Conservation (phyloP, 345 rosid species). For the Streptanthus diversifolius region DNA sequence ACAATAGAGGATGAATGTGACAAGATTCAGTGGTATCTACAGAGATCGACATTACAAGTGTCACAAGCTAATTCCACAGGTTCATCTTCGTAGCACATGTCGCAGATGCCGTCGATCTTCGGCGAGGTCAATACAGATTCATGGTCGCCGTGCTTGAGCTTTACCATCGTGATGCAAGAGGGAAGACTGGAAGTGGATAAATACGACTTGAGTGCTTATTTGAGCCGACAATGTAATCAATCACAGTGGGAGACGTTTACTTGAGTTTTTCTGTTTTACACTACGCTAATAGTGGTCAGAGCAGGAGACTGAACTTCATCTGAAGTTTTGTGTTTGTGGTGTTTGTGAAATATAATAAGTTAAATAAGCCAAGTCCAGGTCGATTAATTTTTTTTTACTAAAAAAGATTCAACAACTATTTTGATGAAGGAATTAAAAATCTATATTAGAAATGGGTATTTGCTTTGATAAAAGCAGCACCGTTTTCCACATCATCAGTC, state of each 20-base stretch:
- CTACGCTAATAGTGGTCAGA: too few relatives aligned
- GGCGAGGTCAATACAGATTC: background rate
- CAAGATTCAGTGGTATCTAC: background rate
- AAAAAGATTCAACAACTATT: background rate
- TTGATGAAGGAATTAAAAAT: too few relatives aligned
- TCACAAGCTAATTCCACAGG: background rate
- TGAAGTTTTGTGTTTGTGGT: too few relatives aligned
- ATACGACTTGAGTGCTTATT: too few relatives aligned
- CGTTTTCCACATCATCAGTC: constrained; percentile 84
- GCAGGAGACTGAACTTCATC: too few relatives aligned
- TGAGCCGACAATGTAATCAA: too few relatives aligned
- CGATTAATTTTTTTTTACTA: background rate
- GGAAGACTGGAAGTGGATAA: too few relatives aligned
- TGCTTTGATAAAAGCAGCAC: constrained; percentile 69
- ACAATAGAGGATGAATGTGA: constrained; percentile 4
- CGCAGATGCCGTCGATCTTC: background rate
- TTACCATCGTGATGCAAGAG: background rate
- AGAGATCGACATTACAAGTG: background rate
- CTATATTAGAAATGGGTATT: background rate
- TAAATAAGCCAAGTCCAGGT: too few relatives aligned
- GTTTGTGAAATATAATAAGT: too few relatives aligned
- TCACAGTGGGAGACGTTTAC: too few relatives aligned
- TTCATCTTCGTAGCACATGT: background rate
- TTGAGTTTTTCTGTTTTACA: too few relatives aligned
- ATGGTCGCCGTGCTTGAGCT: background rate